Conservation (phyloP, 352 stramenopile genomes). For the Phytopythium chamaehyphon region DNA sequence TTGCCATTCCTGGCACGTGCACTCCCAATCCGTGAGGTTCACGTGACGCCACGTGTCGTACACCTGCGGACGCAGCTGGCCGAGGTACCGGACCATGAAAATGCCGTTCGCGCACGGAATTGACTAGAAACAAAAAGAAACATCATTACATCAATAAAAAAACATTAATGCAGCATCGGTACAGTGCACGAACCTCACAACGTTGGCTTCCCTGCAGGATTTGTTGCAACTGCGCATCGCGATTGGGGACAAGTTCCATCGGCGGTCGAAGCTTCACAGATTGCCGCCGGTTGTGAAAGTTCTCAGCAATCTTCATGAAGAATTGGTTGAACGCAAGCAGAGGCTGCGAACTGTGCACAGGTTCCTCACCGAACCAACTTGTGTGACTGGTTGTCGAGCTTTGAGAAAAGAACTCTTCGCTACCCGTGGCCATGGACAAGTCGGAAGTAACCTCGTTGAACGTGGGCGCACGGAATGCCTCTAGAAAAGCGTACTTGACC, state of each 20-base stretch:
- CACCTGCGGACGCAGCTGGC: constrained; percentile 40
- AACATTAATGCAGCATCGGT: background rate
- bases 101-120: constrained; percentile 75
- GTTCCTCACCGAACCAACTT: constrained; percentile 60
- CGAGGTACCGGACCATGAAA: constrained; percentile 76
- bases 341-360: constrained; percentile 57
- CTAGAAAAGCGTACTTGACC: constrained; percentile 78
- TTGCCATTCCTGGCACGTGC: constrained; percentile 79
- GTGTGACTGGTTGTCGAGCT: constrained; percentile 30
- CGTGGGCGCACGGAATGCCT: constrained; percentile 56
- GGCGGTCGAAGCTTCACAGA: constrained; percentile 42
- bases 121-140: constrained; percentile 27
- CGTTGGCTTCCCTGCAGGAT: constrained; percentile 71
- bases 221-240: constrained; percentile 59
- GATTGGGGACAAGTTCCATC: constrained; percentile 57
- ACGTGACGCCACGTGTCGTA: constrained; percentile 78
- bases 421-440: constrained; percentile 36
- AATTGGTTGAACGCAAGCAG: constrained; percentile 63
- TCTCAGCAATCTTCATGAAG: constrained; percentile 70
- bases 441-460: constrained; percentile 75
- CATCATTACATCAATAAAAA: constrained; percentile 4
- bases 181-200: constrained; percentile 54
- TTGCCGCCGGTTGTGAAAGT: constrained; percentile 62
- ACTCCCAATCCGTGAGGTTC: constrained; percentile 71
- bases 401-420: constrained; percentile 38